These are phyloP conservation scores for Botrytis deweyae DNA, from an alignment of 2,329 filamentous ascomycete species.

Conservation along the genomic window DNA sequence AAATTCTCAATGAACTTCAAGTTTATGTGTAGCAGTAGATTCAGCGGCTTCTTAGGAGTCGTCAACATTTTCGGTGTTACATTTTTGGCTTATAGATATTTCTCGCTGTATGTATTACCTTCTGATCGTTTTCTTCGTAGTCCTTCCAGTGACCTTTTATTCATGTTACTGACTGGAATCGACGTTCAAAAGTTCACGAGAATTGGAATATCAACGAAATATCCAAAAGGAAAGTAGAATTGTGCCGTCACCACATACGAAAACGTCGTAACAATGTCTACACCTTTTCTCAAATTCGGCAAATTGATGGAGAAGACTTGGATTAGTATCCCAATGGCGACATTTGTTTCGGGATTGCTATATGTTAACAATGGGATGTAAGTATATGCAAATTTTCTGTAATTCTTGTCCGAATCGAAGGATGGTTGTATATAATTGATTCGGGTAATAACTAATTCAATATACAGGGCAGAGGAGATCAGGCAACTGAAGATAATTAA, in stretches of 20 bases:
- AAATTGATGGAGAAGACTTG: no score
- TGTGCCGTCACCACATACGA: no score
- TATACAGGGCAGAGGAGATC: not conserved
- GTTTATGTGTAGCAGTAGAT: not conserved
- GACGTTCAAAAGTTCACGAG: not conserved
- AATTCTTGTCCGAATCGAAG: not conserved
- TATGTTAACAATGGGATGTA: no score
- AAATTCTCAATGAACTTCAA: not conserved
- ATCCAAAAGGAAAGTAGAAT: not conserved
- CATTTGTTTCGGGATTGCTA: no score
- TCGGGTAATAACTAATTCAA: not conserved
- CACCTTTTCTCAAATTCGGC: no score
- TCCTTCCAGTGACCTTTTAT: not conserved
- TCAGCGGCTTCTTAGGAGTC: not conserved
- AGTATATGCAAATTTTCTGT: no score
- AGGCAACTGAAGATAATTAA: not conserved
- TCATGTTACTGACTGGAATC: not conserved
- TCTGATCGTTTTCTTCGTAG: rapidly evolving
- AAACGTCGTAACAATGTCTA: no score
- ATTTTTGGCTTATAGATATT: not conserved
- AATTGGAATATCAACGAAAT: not conserved
- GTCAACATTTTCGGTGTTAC: rapidly evolving
- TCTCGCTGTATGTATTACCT: not conserved
- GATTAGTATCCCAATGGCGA: no score
- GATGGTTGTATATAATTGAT: not conserved